Evolutionary conservation across 1,139 yeast species (phyloP), one percentile per base, ranked within the genome.

Genomic region (Hanseniaspora gamundiae): DNA sequence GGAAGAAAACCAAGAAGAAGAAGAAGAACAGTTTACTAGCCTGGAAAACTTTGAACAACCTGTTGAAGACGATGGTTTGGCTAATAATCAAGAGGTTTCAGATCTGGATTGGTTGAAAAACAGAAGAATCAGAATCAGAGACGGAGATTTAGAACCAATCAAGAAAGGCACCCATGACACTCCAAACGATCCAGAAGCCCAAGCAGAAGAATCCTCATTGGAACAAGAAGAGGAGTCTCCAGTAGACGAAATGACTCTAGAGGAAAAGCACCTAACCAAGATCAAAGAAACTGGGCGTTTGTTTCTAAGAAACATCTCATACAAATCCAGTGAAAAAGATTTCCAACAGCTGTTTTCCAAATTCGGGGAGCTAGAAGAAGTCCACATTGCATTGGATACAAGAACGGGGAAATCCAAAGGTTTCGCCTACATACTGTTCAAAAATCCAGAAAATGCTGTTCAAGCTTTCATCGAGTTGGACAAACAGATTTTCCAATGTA

Each of bases 351-450:
- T 87, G 22, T 62, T 63, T 41, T 40, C 53, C 26, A 55, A 58
- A 17, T 68, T 51, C 51, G 93, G 93, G 11, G 60, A 67, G 3
- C 64, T 82, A 40, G 80, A 76, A 51, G 91, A 82, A 62, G 95
- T 87, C 1, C 98, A 91, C 61, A 68, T 91, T 52, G 96, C 98
- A 1, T 65, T 87, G 35, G 97, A 91, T 58, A 81, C 94, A 2
- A 74, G 93, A 62, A 85, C 93, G 0, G 94, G 94, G 9, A 76
- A 80, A 55, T 81, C 95, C 1, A 91, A 91, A 62, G 99, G 99
- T 0, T 86, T 86, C 62, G 95, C 94, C 0, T 88, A 88, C 56
- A 71, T 87, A 10, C 80, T 81, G 59, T 91, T 83, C 59, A 65
- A 62, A 22, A 68, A 75, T 49, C 70, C 81, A 10, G 73, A 71